phyloP scores from a whole-genome alignment of 805 yeast genomes.

The Lipomyces yamanashiensis region DNA sequence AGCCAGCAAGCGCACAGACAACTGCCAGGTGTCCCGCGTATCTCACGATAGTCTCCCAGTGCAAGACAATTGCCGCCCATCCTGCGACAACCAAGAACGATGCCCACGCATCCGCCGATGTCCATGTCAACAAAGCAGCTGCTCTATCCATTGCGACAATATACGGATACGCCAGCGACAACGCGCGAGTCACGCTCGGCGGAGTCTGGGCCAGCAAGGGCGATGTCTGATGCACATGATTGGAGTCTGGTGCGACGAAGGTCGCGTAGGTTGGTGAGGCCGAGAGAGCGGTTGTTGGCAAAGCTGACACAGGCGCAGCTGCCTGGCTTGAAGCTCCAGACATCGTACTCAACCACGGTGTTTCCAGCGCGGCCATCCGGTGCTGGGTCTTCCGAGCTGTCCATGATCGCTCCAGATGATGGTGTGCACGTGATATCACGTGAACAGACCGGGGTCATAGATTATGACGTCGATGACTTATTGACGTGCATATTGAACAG shows the following conservation, averaged over 20 bases:
- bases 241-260: conserved; percentile 45
- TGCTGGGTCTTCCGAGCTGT: conserved; percentile 3
- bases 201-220: conserved; percentile 90
- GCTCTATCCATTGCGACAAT: conserved; percentile 70
- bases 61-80: conserved; percentile 65
- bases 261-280: conserved; percentile 45
- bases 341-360: conserved; percentile 36
- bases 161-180: conserved; percentile 84
- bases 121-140: conserved; percentile 85
- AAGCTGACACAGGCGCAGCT: conserved; percentile 17
- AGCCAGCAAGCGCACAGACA: conserved; percentile 48
- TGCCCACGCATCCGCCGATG: conserved; percentile 80
- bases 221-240: conserved; percentile 60
- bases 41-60: conserved; percentile 70
- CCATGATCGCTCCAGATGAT: neutral
- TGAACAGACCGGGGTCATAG: neutral
- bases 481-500: no score
- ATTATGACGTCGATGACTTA: neutral
- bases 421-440: conserved; percentile 5
- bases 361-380: conserved; percentile 38
- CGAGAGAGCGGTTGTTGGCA: conserved; percentile 20
- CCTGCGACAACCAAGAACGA: conserved; percentile 63
- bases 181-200: conserved; percentile 82
- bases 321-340: conserved; percentile 21
- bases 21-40: conserved; percentile 77